A percentile compares a stretch with the other conserved stretches of the same genome.
These are phyloP conservation scores for Punctularia strigosozonata DNA, from an alignment of 768 basidiomycete species.

Conservation along the genomic window DNA sequence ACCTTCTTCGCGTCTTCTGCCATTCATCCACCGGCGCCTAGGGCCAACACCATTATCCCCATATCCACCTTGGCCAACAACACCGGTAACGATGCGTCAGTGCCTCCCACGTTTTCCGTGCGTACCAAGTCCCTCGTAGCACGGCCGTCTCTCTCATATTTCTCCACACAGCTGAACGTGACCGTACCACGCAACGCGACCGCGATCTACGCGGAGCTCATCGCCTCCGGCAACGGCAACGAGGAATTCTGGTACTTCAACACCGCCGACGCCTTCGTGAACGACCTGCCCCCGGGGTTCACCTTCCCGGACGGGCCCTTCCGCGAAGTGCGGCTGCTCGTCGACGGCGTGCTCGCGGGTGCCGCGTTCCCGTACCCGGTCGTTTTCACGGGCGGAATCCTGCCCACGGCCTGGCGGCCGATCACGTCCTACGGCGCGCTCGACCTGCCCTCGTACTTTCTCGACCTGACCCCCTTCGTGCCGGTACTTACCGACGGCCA, in stretches of 20 bases:
- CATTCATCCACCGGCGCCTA: constrained; percentile 42
- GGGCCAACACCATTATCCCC: constrained; percentile 57
- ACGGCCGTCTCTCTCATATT: not conserved
- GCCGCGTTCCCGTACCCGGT: constrained; percentile 38
- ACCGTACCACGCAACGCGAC: constrained; percentile 63
- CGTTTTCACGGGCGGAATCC: constrained; percentile 68
- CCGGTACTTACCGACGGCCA: constrained; percentile 55
- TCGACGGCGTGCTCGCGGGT: constrained; percentile 45
- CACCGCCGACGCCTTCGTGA: constrained; percentile 45
- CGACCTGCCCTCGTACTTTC: constrained; percentile 66
- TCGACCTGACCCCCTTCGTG: constrained; percentile 71
- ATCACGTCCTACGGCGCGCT: constrained; percentile 69
- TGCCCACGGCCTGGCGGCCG: constrained; percentile 62
- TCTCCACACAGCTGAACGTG: constrained; percentile 38
- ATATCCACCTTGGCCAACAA: constrained; percentile 52
- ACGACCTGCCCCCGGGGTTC: constrained; percentile 36
- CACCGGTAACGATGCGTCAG: constrained; percentile 62
- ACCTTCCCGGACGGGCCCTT: constrained; percentile 37
- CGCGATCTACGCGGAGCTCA: constrained; percentile 55
- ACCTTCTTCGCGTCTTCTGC: constrained; percentile 59
- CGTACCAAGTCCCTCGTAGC: constrained; percentile 4
- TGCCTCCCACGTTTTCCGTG: constrained; percentile 66
- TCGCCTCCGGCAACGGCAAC: constrained; percentile 50
- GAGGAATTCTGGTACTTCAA: constrained; percentile 80
- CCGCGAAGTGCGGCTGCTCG: constrained; percentile 51